A percentile compares a stretch with the other conserved stretches of the same genome.
These are phyloP conservation scores for Malassezia vespertilionis DNA, from an alignment of 1,284 basidiomycete genomes.

Conservation along the genomic window DNA sequence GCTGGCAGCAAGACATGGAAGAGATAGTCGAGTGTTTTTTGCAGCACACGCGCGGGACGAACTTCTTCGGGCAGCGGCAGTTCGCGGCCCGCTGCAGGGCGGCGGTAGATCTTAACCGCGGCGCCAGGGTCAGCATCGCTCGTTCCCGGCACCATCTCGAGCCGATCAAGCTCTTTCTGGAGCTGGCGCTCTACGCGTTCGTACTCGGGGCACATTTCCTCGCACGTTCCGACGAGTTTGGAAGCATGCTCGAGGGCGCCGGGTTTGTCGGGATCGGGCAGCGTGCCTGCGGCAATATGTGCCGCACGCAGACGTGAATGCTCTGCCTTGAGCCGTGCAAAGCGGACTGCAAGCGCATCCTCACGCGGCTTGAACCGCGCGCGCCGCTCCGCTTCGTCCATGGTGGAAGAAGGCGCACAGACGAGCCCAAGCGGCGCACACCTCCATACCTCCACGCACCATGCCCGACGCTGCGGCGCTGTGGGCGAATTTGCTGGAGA, in stretches of 20 bases:
- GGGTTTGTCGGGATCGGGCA: conserved; percentile 69
- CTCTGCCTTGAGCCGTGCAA: conserved; percentile 50
- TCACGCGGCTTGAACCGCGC: conserved; percentile 14
- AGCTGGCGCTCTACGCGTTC: conserved; percentile 82
- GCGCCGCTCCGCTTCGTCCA: conserved; percentile 12
- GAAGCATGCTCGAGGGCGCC: conserved; percentile 76
- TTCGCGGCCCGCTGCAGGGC: conserved; percentile 78
- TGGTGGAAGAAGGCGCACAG: conserved; percentile 3
- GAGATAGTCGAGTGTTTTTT: conserved; percentile 78
- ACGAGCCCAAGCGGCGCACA: neutral
- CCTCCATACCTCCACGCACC: conserved; percentile 5
- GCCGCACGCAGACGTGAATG: conserved; percentile 64
- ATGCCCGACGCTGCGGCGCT: conserved; percentile 2
- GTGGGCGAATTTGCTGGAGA: conserved; percentile 9
- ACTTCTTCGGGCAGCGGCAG: conserved; percentile 75
- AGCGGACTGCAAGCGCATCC: conserved; percentile 5
- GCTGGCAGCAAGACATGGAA: conserved; percentile 67
- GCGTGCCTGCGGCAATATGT: conserved; percentile 72
- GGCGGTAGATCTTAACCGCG: conserved; percentile 88
- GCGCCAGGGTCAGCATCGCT: conserved; percentile 68
- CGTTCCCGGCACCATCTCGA: conserved; percentile 56
- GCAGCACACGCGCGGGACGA: conserved; percentile 71
- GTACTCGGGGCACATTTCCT: conserved; percentile 86
- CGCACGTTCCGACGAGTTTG: conserved; percentile 76
- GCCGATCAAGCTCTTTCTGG: conserved; percentile 74